Conservation (phyloP, 164 flowering plant genomes). For the Vitis labrusca region DNA sequence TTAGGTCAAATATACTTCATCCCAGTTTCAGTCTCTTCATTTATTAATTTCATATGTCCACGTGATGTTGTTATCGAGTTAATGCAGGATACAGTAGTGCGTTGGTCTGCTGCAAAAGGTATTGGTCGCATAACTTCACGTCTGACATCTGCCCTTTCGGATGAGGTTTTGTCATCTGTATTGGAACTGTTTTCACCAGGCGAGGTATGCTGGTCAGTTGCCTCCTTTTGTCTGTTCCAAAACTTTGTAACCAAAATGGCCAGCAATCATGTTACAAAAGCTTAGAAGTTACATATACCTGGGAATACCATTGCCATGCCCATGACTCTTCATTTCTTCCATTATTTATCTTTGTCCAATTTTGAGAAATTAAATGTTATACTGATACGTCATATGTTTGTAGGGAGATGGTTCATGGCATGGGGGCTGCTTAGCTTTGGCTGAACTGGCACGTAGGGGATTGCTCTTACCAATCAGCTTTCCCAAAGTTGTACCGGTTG, state of each 20-base stretch:
- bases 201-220: constrained; percentile 51
- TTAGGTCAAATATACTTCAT: constrained; percentile 5
- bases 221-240: neutral
- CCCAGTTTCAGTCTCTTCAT: neutral
- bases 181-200: constrained; percentile 83
- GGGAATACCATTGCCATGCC: neutral
- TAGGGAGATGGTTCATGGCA: constrained; percentile 99
- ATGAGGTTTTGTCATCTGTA: constrained; percentile 82
- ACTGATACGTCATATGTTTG: constrained; percentile 11
- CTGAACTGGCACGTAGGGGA: constrained; percentile 96
- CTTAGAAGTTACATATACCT: neutral
- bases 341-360: neutral
- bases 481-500: constrained; percentile 87
- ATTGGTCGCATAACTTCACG: constrained; percentile 88
- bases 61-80: neutral
- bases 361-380: neutral
- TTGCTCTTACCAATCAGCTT: constrained; percentile 82
- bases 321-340: neutral
- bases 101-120: constrained; percentile 99
- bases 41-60: neutral
- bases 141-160: constrained; percentile 71
- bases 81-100: constrained; percentile 91
- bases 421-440: constrained; percentile 97
- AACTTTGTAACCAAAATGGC: neutral
- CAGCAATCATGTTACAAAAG: neutral